phyloP scores from a whole-genome alignment of 2,329 filamentous ascomycete species.

The Leptographium flavum region DNA sequence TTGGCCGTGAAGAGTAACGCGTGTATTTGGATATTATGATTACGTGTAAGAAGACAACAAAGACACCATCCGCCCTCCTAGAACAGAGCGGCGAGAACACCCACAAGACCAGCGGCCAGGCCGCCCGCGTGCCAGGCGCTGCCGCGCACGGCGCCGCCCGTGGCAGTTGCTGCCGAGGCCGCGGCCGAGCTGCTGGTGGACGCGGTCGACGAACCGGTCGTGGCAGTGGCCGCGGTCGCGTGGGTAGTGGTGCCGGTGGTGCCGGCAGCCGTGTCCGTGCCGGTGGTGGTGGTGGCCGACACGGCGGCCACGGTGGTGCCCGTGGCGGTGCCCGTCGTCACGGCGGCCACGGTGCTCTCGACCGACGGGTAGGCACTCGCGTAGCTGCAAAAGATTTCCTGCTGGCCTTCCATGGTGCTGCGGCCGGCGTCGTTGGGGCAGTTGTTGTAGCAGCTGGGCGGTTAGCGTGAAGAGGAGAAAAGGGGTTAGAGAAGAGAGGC shows the following conservation, averaged over 20 bases:
- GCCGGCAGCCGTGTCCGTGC: conserved; percentile 2
- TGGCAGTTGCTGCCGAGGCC: conserved; percentile 7
- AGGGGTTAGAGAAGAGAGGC: background rate
- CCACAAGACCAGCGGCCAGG: conserved; percentile 18
- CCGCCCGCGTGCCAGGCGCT: conserved; percentile 17
- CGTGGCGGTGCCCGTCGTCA: conserved; percentile 5
- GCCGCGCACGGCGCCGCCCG: conserved; percentile 13
- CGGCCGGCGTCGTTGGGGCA: conserved; percentile 33
- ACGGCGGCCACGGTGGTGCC: conserved; percentile 11
- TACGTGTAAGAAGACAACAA: no score
- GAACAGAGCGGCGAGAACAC: conserved; percentile 17
- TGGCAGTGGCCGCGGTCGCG: background rate
- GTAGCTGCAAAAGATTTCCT: conserved; percentile 29
- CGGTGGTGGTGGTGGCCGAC: conserved; percentile 11
- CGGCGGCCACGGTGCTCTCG: conserved; percentile 12
- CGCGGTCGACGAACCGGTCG: conserved; percentile 5
- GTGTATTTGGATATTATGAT: no score
- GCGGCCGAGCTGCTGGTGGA: conserved; percentile 11
- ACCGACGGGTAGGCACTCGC: conserved; percentile 27
- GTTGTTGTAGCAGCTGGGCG: conserved; percentile 33
- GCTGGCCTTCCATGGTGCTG: conserved; percentile 21
- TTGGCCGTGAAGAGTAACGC: no score
- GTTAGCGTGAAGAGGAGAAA: background rate
- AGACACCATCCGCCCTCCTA: conserved; percentile 11
- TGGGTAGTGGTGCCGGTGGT: conserved; percentile 11